Evolutionary conservation across 148 eudicot genomes (phyloP).

Genomic region (Camellia japonica): DNA sequence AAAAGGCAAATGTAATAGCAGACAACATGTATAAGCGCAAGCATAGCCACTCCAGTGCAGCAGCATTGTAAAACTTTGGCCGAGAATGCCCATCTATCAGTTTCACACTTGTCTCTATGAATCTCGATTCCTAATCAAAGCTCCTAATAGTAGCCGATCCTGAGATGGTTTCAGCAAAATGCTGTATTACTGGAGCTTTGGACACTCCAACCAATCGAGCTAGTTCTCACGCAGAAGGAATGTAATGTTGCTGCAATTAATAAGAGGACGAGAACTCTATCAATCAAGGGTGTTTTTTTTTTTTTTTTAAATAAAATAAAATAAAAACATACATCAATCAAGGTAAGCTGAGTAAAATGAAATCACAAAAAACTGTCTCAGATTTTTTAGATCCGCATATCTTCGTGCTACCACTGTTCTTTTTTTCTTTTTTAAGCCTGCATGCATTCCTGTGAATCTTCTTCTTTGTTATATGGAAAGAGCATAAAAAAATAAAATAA

Average conservation of each 20-base stretch:
- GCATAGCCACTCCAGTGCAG: conserved; percentile 52
- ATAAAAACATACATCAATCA: neutral
- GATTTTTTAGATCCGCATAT: neutral
- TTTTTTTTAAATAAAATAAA: neutral
- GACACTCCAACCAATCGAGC: conserved; percentile 49
- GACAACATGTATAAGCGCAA: conserved; percentile 56
- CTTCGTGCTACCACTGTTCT: no score
- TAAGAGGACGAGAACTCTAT: neutral
- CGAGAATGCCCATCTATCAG: conserved; percentile 36
- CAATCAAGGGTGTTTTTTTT: neutral
- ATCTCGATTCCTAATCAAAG: conserved; percentile 49
- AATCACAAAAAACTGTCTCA: neutral
- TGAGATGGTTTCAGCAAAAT: conserved; percentile 59
- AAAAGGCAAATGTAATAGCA: conserved; percentile 41
- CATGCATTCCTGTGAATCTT: no score
- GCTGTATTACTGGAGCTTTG: conserved; percentile 61
- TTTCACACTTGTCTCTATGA: conserved; percentile 30
- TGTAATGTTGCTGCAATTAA: conserved; percentile 46
- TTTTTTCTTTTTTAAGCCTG: no score
- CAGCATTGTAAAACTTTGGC: conserved; percentile 46
- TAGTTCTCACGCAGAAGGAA: conserved; percentile 63
- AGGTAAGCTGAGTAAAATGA: no score
- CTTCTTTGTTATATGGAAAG: no score
- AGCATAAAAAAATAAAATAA: no score
- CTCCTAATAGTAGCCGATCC: conserved; percentile 59